Evolutionary conservation across 1,284 basidiomycete genomes (phyloP), one percentile per base, ranked within the genome.

Genomic region (Ceratobasidium sp.): DNA sequence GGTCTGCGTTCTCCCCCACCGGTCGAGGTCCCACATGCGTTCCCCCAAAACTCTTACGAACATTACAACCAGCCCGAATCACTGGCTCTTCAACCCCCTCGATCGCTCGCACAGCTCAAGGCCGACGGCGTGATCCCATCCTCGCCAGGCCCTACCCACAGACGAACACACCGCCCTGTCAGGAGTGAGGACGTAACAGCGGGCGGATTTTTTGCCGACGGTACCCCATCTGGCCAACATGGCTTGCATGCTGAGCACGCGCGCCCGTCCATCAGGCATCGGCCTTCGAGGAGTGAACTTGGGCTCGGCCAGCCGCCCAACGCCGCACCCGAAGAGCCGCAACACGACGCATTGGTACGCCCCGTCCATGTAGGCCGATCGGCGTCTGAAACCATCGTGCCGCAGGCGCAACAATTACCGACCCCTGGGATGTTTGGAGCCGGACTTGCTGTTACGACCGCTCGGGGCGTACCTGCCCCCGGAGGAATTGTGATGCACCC

Each of bases 351-450:
- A 23, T 28, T 70, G 39, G 65, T 55, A 30, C 65, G 65, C 23
- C 65, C 65, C 21, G 52, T 70, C 6, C 65, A 70, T 26, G 65
- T 70, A 3, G 65, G 65, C 18, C 65, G 65, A 14, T 70, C 65
- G 39, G 65, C 65, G 26, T 70, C 65, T 41, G 65, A 70, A 46
- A 58, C 52, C 3, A 28, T 58, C 41, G 23, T 70, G 21, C 65
- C 65, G 39, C 62, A 65, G 34, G 18, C 43, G 43, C 50, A 52
- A 14, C 65, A 70, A 28, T 43, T 48, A 10, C 52, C 65, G 28
- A 70, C 65, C 1, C 53, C 65, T 26, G 65, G 53, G 28, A 70
- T 70, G 65, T 70, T 57, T 28, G 41, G 32, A 26, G 16, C 65
- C 30, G 65, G 65, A 10, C 65, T 70, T 12, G 65, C 65, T 21